Conservation (phyloP, 2,329 filamentous ascomycete species). For the Chaetomium sp. region DNA sequence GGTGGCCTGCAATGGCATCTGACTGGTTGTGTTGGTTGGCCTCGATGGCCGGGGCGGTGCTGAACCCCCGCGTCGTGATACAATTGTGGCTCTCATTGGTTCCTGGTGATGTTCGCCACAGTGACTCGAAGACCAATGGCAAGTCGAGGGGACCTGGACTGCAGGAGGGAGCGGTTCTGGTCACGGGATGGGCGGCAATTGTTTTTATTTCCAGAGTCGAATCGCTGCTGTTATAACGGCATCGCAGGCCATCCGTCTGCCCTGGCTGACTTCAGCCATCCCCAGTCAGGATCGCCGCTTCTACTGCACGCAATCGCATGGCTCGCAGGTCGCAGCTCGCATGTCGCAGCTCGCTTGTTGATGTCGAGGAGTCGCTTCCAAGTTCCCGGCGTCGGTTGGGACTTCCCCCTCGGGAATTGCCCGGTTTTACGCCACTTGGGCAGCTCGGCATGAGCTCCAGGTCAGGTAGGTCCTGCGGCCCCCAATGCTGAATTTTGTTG, state of each 20-base stretch:
- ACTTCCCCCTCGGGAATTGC: not conserved
- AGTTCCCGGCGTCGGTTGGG: not conserved
- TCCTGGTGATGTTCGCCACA: not conserved
- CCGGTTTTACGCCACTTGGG: not conserved
- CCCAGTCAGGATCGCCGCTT: not conserved
- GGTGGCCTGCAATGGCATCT: constrained; percentile 9
- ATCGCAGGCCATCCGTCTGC: not conserved
- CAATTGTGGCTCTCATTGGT: not conserved
- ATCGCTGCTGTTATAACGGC: not conserved
- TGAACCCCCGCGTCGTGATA: constrained; percentile 9
- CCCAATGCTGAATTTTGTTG: too few species aligned
- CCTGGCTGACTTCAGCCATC: not conserved
- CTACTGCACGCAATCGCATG: constrained; percentile 10
- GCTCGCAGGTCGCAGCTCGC: not conserved
- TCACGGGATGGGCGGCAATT: constrained; percentile 2
- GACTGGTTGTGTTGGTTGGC: constrained; percentile 3
- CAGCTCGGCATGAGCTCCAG: not conserved
- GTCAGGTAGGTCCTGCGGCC: too few species aligned
- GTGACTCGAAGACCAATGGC: not conserved
- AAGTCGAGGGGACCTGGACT: not conserved
- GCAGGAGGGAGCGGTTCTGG: not conserved
- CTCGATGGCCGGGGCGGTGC: not conserved
- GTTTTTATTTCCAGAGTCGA: not conserved
- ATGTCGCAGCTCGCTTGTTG: too few species aligned
- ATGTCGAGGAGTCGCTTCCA: constrained; percentile 5